Evolutionary conservation across 108 stramenopile species (phyloP), one percentile per base, ranked within the genome.

Genomic region (Skeletonema marinoi): DNA sequence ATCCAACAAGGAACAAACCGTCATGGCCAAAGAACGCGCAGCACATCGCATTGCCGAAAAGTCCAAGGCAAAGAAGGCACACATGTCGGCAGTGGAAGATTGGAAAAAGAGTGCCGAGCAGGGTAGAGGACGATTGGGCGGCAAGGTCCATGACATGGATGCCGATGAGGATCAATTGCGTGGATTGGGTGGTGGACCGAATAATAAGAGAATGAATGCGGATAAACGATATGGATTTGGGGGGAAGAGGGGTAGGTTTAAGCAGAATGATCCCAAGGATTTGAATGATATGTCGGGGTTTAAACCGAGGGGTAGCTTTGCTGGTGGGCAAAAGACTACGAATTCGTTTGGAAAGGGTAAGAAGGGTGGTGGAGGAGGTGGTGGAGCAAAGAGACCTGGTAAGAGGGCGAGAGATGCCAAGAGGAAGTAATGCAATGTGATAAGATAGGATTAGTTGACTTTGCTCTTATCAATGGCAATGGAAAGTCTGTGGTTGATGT

Each of bases 11-110:
- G 90, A 93, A 80, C 82, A 91, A 67, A 83, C 82, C 16, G 71
- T 87, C 63, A 90, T 88, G 78, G 88, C 90, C 64, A 94, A 95
- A 79, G 87, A 92, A 78, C 78, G 91, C 29, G 84, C 86, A 8
- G 89, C 96, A 29, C 89, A 96, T 75, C 90, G 90, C 30, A 69
- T 91, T 13, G 91, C 96, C 63, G 97, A 98, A 70, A 97, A 98
- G 86, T 70, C 96, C 32, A 90, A 90, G 68, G 63, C 88, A 54
- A 98, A 98, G 85, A 90, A 89, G 68, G 91, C 89, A 8, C 89
- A 93, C 71, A 83, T 96, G 71, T 85, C 89, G 32, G 78, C 82
- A 60, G 90, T 98, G 3, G 89, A 96, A 35, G 93, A 98, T 48
- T 98, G 97, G 97, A 91, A 88, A 35, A 90, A 92, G 35, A 71